These are phyloP conservation scores for Yarrowia deformans DNA, from an alignment of 805 yeast species.

Conservation along the genomic window DNA sequence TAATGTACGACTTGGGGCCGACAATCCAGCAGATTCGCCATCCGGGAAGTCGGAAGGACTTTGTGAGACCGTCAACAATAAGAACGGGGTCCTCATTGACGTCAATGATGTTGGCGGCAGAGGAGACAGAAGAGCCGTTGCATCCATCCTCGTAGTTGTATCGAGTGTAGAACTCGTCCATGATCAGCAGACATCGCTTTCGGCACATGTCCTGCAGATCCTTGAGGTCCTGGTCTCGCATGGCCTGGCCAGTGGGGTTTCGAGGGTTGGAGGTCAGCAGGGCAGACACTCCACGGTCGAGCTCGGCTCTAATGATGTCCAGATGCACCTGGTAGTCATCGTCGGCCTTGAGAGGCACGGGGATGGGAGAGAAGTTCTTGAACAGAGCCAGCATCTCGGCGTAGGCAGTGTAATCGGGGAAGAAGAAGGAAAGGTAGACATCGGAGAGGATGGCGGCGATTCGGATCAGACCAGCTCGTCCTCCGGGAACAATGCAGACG, in stretches of 20 bases:
- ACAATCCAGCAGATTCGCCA: slow-evolving; percentile 71
- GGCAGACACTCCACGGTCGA: slow-evolving; percentile 65
- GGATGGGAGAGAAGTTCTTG: slow-evolving; percentile 63
- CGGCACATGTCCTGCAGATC: slow-evolving; percentile 63
- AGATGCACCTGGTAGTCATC: slow-evolving; percentile 65
- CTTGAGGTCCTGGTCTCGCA: slow-evolving; percentile 57
- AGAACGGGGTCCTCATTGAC: slow-evolving; percentile 66
- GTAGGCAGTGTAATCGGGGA: slow-evolving; percentile 70
- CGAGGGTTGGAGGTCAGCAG: slow-evolving; percentile 63
- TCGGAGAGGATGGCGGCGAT: slow-evolving; percentile 67
- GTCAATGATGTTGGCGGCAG: slow-evolving; percentile 61
- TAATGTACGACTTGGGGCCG: slow-evolving; percentile 67
- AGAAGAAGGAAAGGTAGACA: slow-evolving; percentile 64
- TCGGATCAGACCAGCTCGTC: slow-evolving; percentile 67
- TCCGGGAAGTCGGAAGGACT: slow-evolving; percentile 68
- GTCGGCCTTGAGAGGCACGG: slow-evolving; percentile 64
- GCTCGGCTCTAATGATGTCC: slow-evolving; percentile 59
- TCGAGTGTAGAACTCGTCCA: slow-evolving; percentile 70
- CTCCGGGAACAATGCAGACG: slow-evolving; percentile 70
- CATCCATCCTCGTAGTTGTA: slow-evolving; percentile 63
- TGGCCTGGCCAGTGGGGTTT: slow-evolving; percentile 66
- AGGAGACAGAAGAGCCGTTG: slow-evolving; percentile 60
- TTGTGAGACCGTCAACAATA: slow-evolving; percentile 66
- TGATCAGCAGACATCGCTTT: slow-evolving; percentile 60
- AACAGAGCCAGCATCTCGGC: slow-evolving; percentile 69